phyloP scores from a whole-genome alignment of 106 monocot species.

The Platanthera guangdongensis region DNA sequence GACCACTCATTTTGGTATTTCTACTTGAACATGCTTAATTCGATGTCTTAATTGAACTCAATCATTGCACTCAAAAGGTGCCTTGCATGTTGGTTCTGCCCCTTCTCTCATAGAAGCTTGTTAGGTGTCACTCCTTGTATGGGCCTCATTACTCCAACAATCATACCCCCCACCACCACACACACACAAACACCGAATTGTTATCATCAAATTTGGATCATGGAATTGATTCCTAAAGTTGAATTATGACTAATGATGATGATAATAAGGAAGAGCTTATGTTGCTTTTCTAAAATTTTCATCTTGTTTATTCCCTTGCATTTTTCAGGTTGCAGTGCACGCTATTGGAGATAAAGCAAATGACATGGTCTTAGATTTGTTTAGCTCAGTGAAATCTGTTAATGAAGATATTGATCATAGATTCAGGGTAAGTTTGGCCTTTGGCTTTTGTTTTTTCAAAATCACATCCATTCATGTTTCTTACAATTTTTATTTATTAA shows the following conservation, averaged over 20 bases:
- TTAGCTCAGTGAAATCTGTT: slow-evolving; percentile 27
- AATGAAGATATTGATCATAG: slow-evolving; percentile 72
- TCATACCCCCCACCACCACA: too few relatives aligned
- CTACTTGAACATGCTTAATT: too few relatives aligned
- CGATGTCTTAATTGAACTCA: too few relatives aligned
- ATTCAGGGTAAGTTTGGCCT: slow-evolving; percentile 61
- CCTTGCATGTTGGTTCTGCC: too few relatives aligned
- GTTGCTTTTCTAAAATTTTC: neutral
- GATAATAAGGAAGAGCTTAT: neutral
- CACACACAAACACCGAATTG: too few relatives aligned
- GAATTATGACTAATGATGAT: neutral
- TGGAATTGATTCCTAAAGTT: neutral
- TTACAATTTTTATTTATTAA: neutral
- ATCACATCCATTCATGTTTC: neutral
- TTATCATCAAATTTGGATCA: neutral
- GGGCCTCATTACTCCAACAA: too few relatives aligned
- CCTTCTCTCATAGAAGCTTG: too few relatives aligned
- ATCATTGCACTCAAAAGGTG: too few relatives aligned
- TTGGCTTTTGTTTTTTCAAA: neutral
- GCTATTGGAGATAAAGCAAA: slow-evolving; percentile 99
- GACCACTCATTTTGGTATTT: too few relatives aligned
- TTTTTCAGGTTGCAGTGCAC: slow-evolving; percentile 81
- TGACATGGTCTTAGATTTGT: slow-evolving; percentile 76
- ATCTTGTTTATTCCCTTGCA: neutral
- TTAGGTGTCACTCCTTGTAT: too few relatives aligned